These are phyloP conservation scores for Luzula sylvatica DNA, from an alignment of 176 grass and related monocot species.

Conservation along the genomic window DNA sequence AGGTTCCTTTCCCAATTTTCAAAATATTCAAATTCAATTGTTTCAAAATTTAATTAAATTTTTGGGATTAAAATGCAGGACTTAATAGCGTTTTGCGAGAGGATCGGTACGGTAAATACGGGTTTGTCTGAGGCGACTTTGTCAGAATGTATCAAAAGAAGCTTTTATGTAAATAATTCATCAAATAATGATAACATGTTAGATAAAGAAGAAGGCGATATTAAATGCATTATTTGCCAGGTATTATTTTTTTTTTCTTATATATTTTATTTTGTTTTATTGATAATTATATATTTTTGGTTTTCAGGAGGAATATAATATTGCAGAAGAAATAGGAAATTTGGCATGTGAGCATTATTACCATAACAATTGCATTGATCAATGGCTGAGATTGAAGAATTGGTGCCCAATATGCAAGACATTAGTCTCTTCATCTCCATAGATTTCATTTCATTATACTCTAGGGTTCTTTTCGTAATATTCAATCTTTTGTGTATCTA, in stretches of 20 bases:
- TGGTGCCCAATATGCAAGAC: constrained; percentile 94
- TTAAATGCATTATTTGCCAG: constrained; percentile 93
- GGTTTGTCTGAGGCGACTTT: constrained; percentile 58
- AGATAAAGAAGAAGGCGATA: constrained; percentile 39
- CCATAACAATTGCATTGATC: constrained; percentile 71
- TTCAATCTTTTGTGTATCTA: constrained; percentile 7
- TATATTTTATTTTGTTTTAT: background rate
- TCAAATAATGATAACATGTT: background rate
- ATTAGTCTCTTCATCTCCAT: constrained; percentile 25
- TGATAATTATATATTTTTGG: background rate
- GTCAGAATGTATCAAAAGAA: constrained; percentile 45
- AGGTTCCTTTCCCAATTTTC: constrained; percentile 31
- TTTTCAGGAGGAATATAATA: constrained; percentile 67
- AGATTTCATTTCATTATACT: constrained; percentile 13
- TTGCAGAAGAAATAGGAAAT: constrained; percentile 50
- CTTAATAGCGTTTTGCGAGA: constrained; percentile 58
- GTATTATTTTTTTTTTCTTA: constrained; percentile 24
- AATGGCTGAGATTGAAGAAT: constrained; percentile 90
- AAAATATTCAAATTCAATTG: background rate
- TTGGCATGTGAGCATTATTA: constrained; percentile 64
- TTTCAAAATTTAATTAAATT: background rate
- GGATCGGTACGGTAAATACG: constrained; percentile 72
- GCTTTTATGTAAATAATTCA: constrained; percentile 28
- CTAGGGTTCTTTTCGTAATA: background rate
- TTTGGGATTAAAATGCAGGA: constrained; percentile 33